Evolutionary conservation across 2,329 filamentous ascomycete species (phyloP).

Genomic region (Paraphoma sp.): DNA sequence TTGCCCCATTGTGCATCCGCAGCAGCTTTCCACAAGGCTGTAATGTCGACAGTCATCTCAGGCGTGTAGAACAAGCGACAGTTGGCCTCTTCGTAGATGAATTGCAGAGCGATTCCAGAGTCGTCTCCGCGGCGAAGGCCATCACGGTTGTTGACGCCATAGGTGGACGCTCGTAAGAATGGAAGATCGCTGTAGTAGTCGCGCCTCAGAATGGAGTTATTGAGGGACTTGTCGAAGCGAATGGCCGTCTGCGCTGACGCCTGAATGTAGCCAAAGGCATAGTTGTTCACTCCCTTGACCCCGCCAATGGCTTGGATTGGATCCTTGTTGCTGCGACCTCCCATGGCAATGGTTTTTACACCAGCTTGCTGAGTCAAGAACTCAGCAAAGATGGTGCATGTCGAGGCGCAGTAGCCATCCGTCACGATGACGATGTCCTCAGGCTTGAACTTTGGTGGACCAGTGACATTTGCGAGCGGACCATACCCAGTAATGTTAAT

Average conservation of each 20-base stretch:
- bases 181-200: conserved; percentile 36
- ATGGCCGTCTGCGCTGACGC: conserved; percentile 28
- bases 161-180: conserved; percentile 23
- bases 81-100: conserved; percentile 49
- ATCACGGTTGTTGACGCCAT: conserved; percentile 44
- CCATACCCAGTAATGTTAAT: conserved; percentile 47
- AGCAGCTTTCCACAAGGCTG: conserved; percentile 47
- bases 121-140: conserved; percentile 41
- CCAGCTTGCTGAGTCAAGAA: conserved; percentile 60
- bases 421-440: conserved; percentile 61
- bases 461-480: conserved; percentile 51
- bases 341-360: conserved; percentile 62
- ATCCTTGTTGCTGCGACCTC: conserved; percentile 55
- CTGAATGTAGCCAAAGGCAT: conserved; percentile 42
- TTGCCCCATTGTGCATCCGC: conserved; percentile 45
- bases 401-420: conserved; percentile 66
- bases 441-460: conserved; percentile 58
- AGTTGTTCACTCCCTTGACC: conserved; percentile 57
- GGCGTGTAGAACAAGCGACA: conserved; percentile 51
- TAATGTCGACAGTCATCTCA: conserved; percentile 50
- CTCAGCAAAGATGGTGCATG: conserved; percentile 64
- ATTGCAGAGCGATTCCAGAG: conserved; percentile 44
- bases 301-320: conserved; percentile 63
- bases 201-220: conserved; percentile 29
- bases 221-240: conserved; percentile 27